Evolutionary conservation across 2,329 filamentous ascomycete genomes (phyloP), one percentile per base, ranked within the genome.

Genomic region (Sarocladium brachiariae): DNA sequence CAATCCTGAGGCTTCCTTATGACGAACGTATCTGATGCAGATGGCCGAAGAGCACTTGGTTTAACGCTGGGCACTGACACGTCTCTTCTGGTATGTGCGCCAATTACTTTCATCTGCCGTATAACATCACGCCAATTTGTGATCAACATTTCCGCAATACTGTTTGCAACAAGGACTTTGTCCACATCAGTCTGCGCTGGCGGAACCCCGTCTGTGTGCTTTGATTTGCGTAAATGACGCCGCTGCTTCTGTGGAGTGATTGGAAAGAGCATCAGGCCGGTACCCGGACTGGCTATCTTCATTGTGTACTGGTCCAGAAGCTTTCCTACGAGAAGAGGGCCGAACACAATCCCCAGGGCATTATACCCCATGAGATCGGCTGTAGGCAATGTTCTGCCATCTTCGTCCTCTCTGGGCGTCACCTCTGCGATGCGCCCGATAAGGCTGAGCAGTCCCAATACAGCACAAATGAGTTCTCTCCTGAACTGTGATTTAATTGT

Each of bases 101-200:
- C 64, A 2, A 83, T 58, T 37, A 67, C 72, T 51, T 69, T 76
- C 69, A 86, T 75, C 51, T 86, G 77, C 34, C 73, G 70, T 38
- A 84, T 78, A 10, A 85, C 71, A 45, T 84, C 80, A 52, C 77
- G 70, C 84, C 83, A 87, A 54, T 84, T 75, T 1, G 74, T 68
- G 46, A 86, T 79, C 4, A 87, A 66, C 81, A 86, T 85, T 61
- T 84, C 80, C 0, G 80, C 70, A 25, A 86, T 75, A 27, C 67
- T 66, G 53, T 81, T 83, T 10, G 80, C 80, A 50, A 82, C 64
- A 39, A 73, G 70, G 19, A 83, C 69, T 56, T 80, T 84, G 65
- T 83, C 74, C 16, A 84, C 63, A 1, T 64, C 61, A 4, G 67
- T 59, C 2, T 64, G 52, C 0, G 59, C 55, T 1, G 52, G 13